phyloP scores from a whole-genome alignment of 352 stramenopile genomes.

The Pythium monospermum region DNA sequence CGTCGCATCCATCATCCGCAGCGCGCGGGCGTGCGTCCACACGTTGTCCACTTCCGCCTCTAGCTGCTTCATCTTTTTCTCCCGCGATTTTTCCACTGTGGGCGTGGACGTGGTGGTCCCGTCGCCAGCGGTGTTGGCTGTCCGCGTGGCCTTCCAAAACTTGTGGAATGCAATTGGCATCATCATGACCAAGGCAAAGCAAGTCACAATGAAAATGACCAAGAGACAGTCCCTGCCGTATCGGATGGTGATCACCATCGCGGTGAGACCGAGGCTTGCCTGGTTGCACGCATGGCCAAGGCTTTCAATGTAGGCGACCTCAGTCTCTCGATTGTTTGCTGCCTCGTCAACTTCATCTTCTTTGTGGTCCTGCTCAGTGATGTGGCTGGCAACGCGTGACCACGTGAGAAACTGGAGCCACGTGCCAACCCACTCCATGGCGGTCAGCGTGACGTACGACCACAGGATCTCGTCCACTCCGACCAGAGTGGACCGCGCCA shows the following conservation, averaged over 20 bases:
- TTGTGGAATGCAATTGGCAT: too few species aligned
- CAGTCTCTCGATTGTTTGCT: neutral
- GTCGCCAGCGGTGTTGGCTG: too few species aligned
- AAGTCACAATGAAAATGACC: neutral
- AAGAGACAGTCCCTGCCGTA: conserved; percentile 9
- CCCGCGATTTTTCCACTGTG: too few species aligned
- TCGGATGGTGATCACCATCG: neutral
- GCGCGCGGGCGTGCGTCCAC: neutral
- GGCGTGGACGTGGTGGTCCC: too few species aligned
- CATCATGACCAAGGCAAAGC: too few species aligned
- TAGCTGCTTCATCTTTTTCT: neutral
- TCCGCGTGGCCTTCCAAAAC: neutral
- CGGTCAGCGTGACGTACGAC: neutral
- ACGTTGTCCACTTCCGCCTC: neutral
- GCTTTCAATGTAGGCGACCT: neutral
- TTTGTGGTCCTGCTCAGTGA: neutral
- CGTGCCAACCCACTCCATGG: neutral
- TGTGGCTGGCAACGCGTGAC: conserved; percentile 1
- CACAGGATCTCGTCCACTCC: neutral
- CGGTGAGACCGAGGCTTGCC: neutral
- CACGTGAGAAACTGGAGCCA: conserved; percentile 9
- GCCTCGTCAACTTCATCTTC: neutral
- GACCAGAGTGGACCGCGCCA: conserved; percentile 6
- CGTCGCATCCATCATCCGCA: neutral
- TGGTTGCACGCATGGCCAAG: neutral